Evolutionary conservation across 352 stramenopile species (phyloP).

Genomic region (Phytophthora fragariaefolia): DNA sequence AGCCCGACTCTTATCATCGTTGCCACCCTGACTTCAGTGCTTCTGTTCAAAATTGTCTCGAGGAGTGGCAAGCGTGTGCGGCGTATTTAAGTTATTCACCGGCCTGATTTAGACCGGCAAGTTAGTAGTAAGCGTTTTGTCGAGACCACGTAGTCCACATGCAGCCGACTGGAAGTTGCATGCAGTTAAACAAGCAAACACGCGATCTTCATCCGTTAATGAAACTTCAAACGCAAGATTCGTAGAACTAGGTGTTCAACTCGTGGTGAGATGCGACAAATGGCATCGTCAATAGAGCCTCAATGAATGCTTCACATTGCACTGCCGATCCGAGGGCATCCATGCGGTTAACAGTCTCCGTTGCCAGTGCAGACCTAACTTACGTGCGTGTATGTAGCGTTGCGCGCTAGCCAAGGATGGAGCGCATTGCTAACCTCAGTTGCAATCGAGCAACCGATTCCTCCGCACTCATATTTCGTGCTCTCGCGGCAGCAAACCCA

Average conservation of each 20-base stretch:
- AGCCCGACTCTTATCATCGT: conserved; percentile 22
- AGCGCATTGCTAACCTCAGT: conserved; percentile 10
- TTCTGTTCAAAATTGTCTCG: conserved; percentile 29
- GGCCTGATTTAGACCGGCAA: conserved; percentile 33
- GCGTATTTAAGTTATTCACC: conserved; percentile 64
- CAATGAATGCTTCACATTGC: conserved; percentile 6
- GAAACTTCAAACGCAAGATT: neutral
- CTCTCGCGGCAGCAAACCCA: conserved; percentile 8
- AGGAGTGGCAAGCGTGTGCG: conserved; percentile 29
- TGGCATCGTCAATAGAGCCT: neutral
- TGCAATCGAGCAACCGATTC: conserved; percentile 28
- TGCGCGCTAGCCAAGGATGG: conserved; percentile 15
- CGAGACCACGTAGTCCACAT: conserved; percentile 33
- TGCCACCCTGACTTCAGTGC: conserved; percentile 17
- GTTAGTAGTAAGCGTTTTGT: conserved; percentile 52
- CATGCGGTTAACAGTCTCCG: conserved; percentile 11
- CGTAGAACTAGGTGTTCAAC: neutral
- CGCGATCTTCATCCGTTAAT: conserved; percentile 31
- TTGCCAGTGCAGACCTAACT: conserved; percentile 14
- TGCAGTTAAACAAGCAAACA: conserved; percentile 33
- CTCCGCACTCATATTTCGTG: conserved; percentile 32
- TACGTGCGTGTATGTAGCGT: conserved; percentile 12
- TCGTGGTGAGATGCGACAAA: neutral
- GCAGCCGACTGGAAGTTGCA: conserved; percentile 51
- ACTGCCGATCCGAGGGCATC: neutral